Conservation (phyloP, 148 eudicot genomes). For the Chenopodium suecicum region DNA sequence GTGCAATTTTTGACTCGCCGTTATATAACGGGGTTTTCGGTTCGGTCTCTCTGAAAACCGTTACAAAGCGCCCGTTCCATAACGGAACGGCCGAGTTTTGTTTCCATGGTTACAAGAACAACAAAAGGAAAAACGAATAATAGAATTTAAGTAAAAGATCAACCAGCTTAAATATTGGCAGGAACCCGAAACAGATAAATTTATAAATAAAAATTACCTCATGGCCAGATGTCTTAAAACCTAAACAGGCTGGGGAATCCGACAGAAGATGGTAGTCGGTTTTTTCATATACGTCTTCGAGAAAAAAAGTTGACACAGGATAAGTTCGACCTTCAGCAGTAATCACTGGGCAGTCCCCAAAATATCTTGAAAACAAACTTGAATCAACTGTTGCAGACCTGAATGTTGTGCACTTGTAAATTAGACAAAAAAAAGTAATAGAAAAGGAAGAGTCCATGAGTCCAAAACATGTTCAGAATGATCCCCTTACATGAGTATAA, state of each 20-base stretch:
- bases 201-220: conserved; percentile 24
- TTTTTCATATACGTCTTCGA: conserved; percentile 84
- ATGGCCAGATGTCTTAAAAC: conserved; percentile 43
- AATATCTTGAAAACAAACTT: conserved; percentile 78
- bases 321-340: conserved; percentile 95
- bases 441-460: conserved; percentile 1
- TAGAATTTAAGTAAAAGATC: not conserved
- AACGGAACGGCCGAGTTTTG: no score
- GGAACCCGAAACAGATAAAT: not conserved
- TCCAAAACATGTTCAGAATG: conserved; percentile 1
- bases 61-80: no score
- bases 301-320: conserved; percentile 81
- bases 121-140: no score
- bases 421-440: conserved; percentile 1
- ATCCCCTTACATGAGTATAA: conserved; percentile 87
- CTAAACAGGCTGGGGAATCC: conserved; percentile 82
- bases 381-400: conserved; percentile 99
- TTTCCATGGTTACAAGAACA: not conserved
- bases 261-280: conserved; percentile 73
- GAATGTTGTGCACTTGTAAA: conserved; percentile 19
- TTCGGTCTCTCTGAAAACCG: no score
- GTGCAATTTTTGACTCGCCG: no score
- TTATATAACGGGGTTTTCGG: no score
- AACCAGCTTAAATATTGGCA: conserved; percentile 1
- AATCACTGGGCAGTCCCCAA: conserved; percentile 85